Conservation (phyloP, 164 flowering plant genomes). For the Tinospora cordifolia region DNA sequence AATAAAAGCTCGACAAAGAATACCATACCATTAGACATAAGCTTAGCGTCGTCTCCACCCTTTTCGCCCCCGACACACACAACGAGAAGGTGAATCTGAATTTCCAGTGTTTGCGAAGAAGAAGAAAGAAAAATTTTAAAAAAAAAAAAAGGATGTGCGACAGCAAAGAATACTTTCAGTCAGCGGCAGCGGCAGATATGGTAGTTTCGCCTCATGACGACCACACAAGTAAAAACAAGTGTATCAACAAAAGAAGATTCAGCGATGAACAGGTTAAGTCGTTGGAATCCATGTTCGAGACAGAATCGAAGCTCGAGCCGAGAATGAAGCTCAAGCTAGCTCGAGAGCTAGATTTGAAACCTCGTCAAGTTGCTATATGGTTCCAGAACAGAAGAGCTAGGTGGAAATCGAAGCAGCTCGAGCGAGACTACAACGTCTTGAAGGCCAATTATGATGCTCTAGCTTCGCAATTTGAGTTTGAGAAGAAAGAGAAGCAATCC, state of each 20-base stretch:
- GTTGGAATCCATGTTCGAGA: constrained; percentile 53
- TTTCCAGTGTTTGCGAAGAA: too few relatives aligned
- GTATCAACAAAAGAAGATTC: constrained; percentile 45
- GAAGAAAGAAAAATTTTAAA: too few relatives aligned
- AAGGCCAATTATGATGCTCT: constrained; percentile 39
- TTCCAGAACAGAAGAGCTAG: constrained; percentile 84
- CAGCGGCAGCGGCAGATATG: constrained; percentile 14
- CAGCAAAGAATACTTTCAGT: neutral
- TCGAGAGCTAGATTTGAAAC: constrained; percentile 57
- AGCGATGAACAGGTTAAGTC: constrained; percentile 49
- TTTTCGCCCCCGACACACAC: too few relatives aligned
- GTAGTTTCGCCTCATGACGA: neutral
- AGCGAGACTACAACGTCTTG: constrained; percentile 45
- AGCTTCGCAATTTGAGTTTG: constrained; percentile 30
- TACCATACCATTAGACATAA: too few relatives aligned
- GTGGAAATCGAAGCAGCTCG: constrained; percentile 73
- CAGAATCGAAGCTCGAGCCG: constrained; percentile 62
- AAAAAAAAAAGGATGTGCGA: neutral
- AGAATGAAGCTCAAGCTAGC: constrained; percentile 56
- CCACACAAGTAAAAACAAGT: constrained; percentile 18
- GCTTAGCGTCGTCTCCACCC: too few relatives aligned
- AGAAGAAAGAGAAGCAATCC: constrained; percentile 48
- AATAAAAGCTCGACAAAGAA: too few relatives aligned
- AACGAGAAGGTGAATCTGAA: too few relatives aligned
- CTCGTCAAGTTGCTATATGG: constrained; percentile 85